Conservation (phyloP, 768 basidiomycete genomes). For the Collybia sp. region DNA sequence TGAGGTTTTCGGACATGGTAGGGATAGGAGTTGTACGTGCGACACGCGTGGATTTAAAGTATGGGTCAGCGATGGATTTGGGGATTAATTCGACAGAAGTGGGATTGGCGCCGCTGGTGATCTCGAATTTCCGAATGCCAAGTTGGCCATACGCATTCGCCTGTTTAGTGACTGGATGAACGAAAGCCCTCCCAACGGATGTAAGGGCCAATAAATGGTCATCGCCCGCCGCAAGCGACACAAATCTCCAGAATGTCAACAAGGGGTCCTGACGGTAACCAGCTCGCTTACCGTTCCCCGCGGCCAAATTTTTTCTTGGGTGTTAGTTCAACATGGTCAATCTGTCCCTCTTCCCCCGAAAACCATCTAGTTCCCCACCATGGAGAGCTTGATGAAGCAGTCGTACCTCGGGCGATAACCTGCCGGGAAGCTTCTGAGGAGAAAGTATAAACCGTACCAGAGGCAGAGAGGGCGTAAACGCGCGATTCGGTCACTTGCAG, state of each 20-base stretch:
- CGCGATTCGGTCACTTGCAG: conserved; percentile 55
- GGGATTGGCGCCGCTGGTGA: conserved; percentile 24
- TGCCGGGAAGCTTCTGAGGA: conserved; percentile 49
- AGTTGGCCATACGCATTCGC: conserved; percentile 86
- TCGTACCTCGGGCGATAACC: conserved; percentile 26
- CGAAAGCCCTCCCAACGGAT: conserved; percentile 71
- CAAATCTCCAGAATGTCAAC: conserved; percentile 35
- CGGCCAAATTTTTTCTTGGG: conserved; percentile 50
- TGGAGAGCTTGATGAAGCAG: conserved; percentile 37
- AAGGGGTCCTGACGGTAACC: neutral
- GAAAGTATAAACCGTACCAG: conserved; percentile 72
- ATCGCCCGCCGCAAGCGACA: conserved; percentile 67
- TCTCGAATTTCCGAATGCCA: conserved; percentile 63
- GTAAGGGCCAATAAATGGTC: conserved; percentile 73
- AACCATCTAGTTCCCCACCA: conserved; percentile 66
- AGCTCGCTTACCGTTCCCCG: conserved; percentile 57
- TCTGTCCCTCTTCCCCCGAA: conserved; percentile 43
- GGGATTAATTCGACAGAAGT: conserved; percentile 49
- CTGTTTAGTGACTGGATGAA: conserved; percentile 65
- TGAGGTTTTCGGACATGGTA: conserved; percentile 25
- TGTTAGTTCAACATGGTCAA: conserved; percentile 59
- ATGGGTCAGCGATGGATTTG: conserved; percentile 48
- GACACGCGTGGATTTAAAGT: conserved; percentile 38
- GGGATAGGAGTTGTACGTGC: conserved; percentile 24
- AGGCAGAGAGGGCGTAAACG: conserved; percentile 75